Percentiles rank a stretch among this genome's conserved stretches.
phyloP scores from a whole-genome alignment of 768 basidiomycete species.

The Suillus placidus region DNA sequence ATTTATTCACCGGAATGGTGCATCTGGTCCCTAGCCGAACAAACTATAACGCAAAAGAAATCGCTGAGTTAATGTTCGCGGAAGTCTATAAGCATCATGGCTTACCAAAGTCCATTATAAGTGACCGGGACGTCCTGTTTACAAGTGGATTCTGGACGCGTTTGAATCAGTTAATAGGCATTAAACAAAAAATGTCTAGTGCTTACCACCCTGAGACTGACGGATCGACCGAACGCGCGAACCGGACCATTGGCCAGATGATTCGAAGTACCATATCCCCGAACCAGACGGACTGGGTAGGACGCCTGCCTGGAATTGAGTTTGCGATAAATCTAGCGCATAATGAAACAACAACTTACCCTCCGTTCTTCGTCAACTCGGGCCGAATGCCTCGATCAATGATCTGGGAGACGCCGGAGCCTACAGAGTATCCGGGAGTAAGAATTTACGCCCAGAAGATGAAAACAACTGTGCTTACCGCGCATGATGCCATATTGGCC shows the following conservation, averaged over 20 bases:
- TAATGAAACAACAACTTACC: constrained; percentile 34
- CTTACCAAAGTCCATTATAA: constrained; percentile 39
- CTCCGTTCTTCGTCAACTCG: constrained; percentile 39
- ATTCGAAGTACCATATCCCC: constrained; percentile 24
- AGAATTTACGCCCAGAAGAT: constrained; percentile 21
- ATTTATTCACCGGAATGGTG: constrained; percentile 20
- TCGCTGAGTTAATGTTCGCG: constrained; percentile 41
- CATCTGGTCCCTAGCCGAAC: constrained; percentile 19
- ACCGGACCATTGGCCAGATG: constrained; percentile 34
- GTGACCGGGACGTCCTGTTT: constrained; percentile 46
- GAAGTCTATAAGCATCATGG: constrained; percentile 27
- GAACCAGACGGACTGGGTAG: constrained; percentile 34
- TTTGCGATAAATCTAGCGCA: constrained; percentile 40
- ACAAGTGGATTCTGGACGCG: constrained; percentile 44
- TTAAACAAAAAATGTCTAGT: constrained; percentile 31
- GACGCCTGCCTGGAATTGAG: constrained; percentile 33
- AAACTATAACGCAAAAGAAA: constrained; percentile 35
- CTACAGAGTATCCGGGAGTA: constrained; percentile 28
- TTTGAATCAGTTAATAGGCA: constrained; percentile 32
- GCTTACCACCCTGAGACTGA: constrained; percentile 48
- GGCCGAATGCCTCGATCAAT: constrained; percentile 33
- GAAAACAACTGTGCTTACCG: constrained; percentile 15
- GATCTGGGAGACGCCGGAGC: constrained; percentile 25
- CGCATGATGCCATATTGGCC: constrained; percentile 28
- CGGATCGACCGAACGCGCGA: constrained; percentile 38